phyloP scores from a whole-genome alignment of 225 moss, liverwort and hornwort species.

The Physcomitrium patens region DNA sequence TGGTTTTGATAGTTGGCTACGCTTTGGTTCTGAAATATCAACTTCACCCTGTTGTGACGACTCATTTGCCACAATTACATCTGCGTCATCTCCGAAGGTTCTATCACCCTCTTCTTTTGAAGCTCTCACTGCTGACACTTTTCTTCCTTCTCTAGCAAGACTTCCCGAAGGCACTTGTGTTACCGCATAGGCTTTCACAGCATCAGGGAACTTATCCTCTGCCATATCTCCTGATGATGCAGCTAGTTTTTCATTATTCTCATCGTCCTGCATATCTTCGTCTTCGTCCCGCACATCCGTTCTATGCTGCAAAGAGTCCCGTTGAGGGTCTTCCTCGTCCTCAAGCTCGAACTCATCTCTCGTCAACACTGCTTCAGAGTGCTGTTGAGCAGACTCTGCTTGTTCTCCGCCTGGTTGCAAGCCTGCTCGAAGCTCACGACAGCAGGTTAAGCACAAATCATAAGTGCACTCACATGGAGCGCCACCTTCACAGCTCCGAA shows the following conservation, averaged over 20 bases:
- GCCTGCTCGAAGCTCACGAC: constrained; percentile 80
- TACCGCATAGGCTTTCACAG: not conserved
- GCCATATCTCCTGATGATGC: constrained; percentile 18
- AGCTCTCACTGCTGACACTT: constrained; percentile 17
- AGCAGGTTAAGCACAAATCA: constrained; percentile 80
- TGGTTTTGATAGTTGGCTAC: not conserved
- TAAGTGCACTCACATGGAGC: constrained; percentile 56
- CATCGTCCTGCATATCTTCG: constrained; percentile 41
- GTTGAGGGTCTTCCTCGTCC: constrained; percentile 47
- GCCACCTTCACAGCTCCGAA: constrained; percentile 60
- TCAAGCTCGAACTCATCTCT: constrained; percentile 48
- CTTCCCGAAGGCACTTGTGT: not conserved
- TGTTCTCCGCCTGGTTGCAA: constrained; percentile 81
- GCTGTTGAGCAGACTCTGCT: constrained; percentile 67
- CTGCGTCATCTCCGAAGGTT: constrained; percentile 22
- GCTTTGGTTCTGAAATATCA: not conserved
- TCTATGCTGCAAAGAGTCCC: constrained; percentile 28
- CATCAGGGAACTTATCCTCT: constrained; percentile 19
- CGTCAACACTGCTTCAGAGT: constrained; percentile 32
- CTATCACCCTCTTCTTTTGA: constrained; percentile 18
- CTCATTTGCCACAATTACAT: not conserved
- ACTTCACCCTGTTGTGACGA: not conserved
- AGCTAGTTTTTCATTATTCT: constrained; percentile 17
- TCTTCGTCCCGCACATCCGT: constrained; percentile 36
- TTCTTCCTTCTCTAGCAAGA: not conserved